Percentiles rank a stretch among this genome's conserved stretches.
These are phyloP conservation scores for Ananas comosus DNA, from an alignment of 176 grass and related monocot species.

Conservation along the genomic window DNA sequence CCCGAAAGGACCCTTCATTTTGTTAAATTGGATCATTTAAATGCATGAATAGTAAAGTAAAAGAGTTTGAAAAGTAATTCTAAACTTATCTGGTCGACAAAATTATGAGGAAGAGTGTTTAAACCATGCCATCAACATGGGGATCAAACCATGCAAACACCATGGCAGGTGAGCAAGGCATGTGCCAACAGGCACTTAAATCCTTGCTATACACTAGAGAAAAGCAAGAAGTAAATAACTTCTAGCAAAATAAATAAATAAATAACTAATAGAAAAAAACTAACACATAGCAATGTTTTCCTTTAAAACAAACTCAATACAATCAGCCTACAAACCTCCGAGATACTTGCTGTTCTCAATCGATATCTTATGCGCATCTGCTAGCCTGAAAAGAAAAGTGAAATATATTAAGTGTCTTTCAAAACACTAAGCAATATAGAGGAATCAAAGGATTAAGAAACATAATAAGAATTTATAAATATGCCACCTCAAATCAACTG, in stretches of 20 bases:
- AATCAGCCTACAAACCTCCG: constrained; percentile 51
- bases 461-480: constrained; percentile 21
- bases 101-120: no score
- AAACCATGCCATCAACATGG: no score
- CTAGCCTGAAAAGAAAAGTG: constrained; percentile 37
- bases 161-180: no score
- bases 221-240: no score
- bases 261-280: constrained; percentile 1
- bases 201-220: no score
- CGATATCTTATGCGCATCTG: constrained; percentile 85
- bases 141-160: no score
- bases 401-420: background rate
- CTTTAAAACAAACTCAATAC: constrained; percentile 8
- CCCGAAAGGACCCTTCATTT: no score
- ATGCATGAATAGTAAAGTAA: no score
- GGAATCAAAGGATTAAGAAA: background rate
- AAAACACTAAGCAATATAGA: background rate
- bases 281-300: constrained; percentile 16
- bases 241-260: background rate
- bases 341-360: constrained; percentile 99
- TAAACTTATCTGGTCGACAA: no score
- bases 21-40: no score
- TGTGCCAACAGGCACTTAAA: no score
- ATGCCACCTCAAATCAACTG: constrained; percentile 69
- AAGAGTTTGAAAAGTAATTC: no score